Evolutionary conservation across 192 early-diverging fungal species (phyloP).

Genomic region (Jimgerdemannia flammicorona): DNA sequence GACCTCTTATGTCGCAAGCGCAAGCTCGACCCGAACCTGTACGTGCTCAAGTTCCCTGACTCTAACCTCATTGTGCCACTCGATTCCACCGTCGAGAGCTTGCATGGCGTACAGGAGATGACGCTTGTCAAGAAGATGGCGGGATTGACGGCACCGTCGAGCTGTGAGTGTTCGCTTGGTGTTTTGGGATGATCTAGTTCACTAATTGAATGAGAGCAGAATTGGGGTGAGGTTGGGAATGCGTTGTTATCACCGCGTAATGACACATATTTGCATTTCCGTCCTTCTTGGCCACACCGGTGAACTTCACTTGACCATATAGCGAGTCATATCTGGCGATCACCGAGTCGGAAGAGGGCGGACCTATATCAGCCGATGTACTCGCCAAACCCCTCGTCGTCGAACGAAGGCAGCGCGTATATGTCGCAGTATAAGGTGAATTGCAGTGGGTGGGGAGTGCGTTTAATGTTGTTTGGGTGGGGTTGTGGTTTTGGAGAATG

Average conservation of each 20-base stretch:
- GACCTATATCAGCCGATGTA: slow-evolving; percentile 21
- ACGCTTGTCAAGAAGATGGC: slow-evolving; percentile 63
- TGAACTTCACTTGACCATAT: background rate
- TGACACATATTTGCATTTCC: too few relatives aligned
- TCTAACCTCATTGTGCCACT: slow-evolving; percentile 68
- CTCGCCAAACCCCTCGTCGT: slow-evolving; percentile 7
- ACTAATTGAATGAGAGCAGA: too few relatives aligned
- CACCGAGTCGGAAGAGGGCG: slow-evolving; percentile 22
- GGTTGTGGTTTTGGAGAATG: background rate
- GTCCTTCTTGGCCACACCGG: too few relatives aligned
- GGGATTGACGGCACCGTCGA: slow-evolving; percentile 14
- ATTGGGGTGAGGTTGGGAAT: background rate
- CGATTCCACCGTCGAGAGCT: slow-evolving; percentile 72
- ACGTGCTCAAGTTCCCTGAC: slow-evolving; percentile 82
- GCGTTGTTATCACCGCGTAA: too few relatives aligned
- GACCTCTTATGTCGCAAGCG: slow-evolving; percentile 84
- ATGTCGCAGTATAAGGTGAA: slow-evolving; percentile 31
- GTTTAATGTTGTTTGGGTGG: background rate
- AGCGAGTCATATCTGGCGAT: slow-evolving; percentile 31
- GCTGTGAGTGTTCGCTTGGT: slow-evolving; percentile 17
- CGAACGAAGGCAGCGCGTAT: slow-evolving; percentile 13
- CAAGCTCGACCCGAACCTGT: slow-evolving; percentile 80
- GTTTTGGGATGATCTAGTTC: background rate
- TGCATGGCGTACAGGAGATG: slow-evolving; percentile 59
- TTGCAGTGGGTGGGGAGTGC: too few relatives aligned